Evolutionary conservation across 345 rosid species (phyloP).

Genomic region (Rhizophora apiculata): DNA sequence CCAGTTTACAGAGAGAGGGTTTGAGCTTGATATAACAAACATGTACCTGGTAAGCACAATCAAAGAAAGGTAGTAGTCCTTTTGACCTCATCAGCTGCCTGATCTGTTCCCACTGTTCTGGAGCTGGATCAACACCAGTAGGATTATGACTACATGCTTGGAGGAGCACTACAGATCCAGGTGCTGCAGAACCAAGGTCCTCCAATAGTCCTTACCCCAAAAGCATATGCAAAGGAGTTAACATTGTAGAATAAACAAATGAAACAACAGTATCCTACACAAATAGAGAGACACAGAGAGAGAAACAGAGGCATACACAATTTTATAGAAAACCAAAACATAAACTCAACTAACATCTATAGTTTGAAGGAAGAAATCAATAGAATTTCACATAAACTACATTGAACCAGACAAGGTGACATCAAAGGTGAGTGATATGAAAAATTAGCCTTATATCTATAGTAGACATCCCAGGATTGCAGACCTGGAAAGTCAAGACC

Average conservation of each 20-base stretch:
- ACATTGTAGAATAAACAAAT: background rate
- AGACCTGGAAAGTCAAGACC: constrained; percentile 74
- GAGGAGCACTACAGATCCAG: constrained; percentile 48
- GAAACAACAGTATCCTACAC: background rate
- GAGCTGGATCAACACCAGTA: constrained; percentile 50
- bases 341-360: too few relatives aligned
- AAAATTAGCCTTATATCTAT: too few relatives aligned
- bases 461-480: background rate
- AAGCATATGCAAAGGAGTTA: background rate
- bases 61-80: constrained; percentile 46
- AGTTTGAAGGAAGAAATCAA: too few relatives aligned
- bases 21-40: constrained; percentile 1
- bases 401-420: too few relatives aligned
- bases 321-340: too few relatives aligned
- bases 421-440: too few relatives aligned
- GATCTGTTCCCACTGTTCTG: constrained; percentile 52
- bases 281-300: background rate
- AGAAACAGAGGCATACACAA: too few relatives aligned
- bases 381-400: too few relatives aligned
- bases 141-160: constrained; percentile 55
- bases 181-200: constrained; percentile 45
- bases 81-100: constrained; percentile 42
- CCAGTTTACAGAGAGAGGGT: background rate
- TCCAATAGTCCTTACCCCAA: constrained; percentile 39
- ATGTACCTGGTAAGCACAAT: constrained; percentile 52